Conservation (phyloP, 176 grass and related monocot genomes). For the Lolium perenne region DNA sequence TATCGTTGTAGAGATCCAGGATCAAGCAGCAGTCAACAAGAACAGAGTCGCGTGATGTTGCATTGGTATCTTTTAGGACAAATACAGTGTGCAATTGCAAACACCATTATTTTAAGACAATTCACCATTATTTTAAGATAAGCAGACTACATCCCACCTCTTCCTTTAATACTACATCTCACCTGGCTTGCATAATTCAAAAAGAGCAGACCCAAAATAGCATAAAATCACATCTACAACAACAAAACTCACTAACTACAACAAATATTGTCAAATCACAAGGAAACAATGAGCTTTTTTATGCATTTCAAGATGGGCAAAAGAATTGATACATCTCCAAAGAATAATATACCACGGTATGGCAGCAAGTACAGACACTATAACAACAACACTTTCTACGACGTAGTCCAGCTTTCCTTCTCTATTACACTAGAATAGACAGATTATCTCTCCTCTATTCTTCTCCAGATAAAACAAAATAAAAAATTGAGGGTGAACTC, state of each 20-base stretch:
- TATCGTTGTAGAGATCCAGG: too few species aligned
- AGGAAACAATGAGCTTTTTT: neutral
- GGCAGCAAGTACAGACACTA: slow-evolving; percentile 1
- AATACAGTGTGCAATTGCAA: too few species aligned
- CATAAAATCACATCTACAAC: neutral
- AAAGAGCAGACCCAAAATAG: neutral
- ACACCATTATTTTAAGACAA: too few species aligned
- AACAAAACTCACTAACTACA: neutral
- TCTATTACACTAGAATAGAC: slow-evolving; percentile 49
- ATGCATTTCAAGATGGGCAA: neutral
- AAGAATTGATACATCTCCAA: slow-evolving; percentile 5
- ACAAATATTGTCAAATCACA: neutral
- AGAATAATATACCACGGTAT: slow-evolving; percentile 13
- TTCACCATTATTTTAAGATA: too few species aligned
- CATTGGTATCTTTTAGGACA: too few species aligned
- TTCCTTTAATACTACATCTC: too few species aligned
- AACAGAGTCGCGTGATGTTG: too few species aligned
- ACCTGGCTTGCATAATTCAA: neutral
- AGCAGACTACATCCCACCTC: too few species aligned
- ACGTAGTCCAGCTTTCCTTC: neutral
- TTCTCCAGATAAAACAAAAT: neutral
- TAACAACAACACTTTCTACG: neutral
- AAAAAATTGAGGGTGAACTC: neutral
- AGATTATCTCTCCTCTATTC: slow-evolving; percentile 42
- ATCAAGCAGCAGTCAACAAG: too few species aligned